Percentiles rank a stretch among this genome's conserved stretches.
These are phyloP conservation scores for Pinus albicaulis DNA, from an alignment of 75 land plant species.

Conservation along the genomic window DNA sequence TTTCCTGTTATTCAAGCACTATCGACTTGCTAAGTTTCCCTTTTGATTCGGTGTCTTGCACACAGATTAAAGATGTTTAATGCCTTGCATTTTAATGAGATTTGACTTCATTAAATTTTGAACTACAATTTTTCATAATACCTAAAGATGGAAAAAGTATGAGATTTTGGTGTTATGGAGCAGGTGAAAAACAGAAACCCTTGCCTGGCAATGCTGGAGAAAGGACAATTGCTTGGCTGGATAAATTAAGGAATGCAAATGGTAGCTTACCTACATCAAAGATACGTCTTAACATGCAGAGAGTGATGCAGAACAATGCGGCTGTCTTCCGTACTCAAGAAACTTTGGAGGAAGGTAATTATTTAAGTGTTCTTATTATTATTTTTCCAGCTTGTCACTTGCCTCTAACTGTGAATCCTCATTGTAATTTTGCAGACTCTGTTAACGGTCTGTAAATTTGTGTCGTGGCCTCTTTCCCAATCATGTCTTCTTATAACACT, in stretches of 20 bases:
- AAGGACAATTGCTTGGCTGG: slow-evolving; percentile 89
- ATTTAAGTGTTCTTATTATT: background rate
- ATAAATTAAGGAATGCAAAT: slow-evolving; percentile 84
- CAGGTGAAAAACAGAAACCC: slow-evolving; percentile 87
- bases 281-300: slow-evolving; percentile 94
- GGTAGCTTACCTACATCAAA: slow-evolving; percentile 87
- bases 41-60: background rate
- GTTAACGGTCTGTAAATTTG: background rate
- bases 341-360: slow-evolving; percentile 87
- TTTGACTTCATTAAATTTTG: background rate
- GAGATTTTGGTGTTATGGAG: background rate
- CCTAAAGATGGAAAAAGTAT: background rate
- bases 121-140: background rate
- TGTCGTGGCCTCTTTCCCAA: background rate
- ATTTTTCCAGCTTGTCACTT: background rate
- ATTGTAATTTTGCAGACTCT: background rate
- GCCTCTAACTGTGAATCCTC: background rate
- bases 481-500: background rate
- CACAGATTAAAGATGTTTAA: background rate
- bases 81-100: too few relatives aligned
- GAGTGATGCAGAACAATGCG: slow-evolving; percentile 96
- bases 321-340: slow-evolving; percentile 97
- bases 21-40: background rate
- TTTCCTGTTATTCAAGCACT: background rate
- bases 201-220: slow-evolving; percentile 89